Percentiles rank a stretch among this genome's conserved stretches.
These are phyloP conservation scores for Gossypium aridum DNA, from an alignment of 441 rosid species.

Conservation along the genomic window DNA sequence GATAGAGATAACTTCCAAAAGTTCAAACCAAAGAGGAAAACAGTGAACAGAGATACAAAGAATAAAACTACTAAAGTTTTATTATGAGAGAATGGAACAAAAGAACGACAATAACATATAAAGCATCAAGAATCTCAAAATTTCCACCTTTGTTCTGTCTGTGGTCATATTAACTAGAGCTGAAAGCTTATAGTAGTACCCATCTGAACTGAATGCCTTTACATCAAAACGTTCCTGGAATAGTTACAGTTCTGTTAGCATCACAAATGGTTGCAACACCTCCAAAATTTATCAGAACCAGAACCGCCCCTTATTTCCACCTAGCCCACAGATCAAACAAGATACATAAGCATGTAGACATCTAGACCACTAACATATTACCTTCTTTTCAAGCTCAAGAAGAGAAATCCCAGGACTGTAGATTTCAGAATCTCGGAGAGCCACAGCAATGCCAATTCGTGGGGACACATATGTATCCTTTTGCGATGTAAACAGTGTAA, in stretches of 20 bases:
- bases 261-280: constrained; percentile 8
- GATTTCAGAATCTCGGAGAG: constrained; percentile 67
- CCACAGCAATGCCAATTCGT: constrained; percentile 85
- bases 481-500: constrained; percentile 62
- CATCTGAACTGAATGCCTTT: constrained; percentile 73
- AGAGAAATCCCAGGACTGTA: constrained; percentile 95
- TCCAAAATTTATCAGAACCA: constrained; percentile 11
- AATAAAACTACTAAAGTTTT: neutral
- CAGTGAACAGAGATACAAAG: neutral
- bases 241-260: constrained; percentile 16
- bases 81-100: constrained; percentile 8
- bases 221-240: constrained; percentile 93
- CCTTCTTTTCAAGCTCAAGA: constrained; percentile 98
- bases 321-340: constrained; percentile 1
- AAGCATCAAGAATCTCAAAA: neutral
- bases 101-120: neutral
- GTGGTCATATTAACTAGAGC: constrained; percentile 82
- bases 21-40: neutral
- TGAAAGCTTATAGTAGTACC: constrained; percentile 85
- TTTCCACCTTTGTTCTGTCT: constrained; percentile 92
- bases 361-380: constrained; percentile 16
- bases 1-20: neutral
- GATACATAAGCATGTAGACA: neutral
- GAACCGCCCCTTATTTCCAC: neutral
- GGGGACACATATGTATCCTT: constrained; percentile 78